Percentiles rank a stretch among this genome's conserved stretches.
Evolutionary conservation across 768 basidiomycete species (phyloP).

Genomic region (Porpolomopsis calyptriformis): DNA sequence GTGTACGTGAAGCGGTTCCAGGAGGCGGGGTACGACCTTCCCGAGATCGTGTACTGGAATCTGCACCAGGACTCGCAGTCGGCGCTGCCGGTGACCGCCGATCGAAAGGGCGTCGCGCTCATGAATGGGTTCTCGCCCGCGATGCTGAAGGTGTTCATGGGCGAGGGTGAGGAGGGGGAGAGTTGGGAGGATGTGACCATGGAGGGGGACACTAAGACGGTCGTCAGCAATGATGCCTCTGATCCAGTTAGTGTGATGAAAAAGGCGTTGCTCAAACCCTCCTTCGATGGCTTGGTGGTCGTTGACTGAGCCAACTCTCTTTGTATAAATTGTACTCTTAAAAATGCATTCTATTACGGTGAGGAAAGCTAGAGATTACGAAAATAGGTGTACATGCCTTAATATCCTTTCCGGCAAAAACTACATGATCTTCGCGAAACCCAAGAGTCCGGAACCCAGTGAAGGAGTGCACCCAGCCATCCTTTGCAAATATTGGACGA

Average conservation of each 20-base stretch:
- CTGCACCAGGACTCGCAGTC: too few species aligned
- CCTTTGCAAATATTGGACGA: too few species aligned
- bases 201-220: constrained; percentile 19
- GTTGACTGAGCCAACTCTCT: constrained; percentile 41
- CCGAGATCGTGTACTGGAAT: constrained; percentile 69
- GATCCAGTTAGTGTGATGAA: constrained; percentile 36
- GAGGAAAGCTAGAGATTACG: too few species aligned
- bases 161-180: constrained; percentile 29
- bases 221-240: constrained; percentile 17
- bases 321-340: too few species aligned
- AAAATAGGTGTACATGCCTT: too few species aligned
- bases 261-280: constrained; percentile 36
- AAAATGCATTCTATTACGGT: too few species aligned
- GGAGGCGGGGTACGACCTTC: constrained; percentile 58
- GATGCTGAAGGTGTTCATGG: constrained; percentile 67
- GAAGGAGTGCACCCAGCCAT: too few species aligned
- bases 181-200: constrained; percentile 27
- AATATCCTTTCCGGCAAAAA: too few species aligned
- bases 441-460: too few species aligned
- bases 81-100: constrained; percentile 35
- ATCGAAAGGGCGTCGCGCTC: constrained; percentile 53
- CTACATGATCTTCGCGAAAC: too few species aligned
- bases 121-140: constrained; percentile 61
- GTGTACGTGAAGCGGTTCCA: constrained; percentile 42
- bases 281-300: constrained; percentile 49